Conservation (phyloP, 805 yeast genomes). For the Monosporozyma aquatica region DNA sequence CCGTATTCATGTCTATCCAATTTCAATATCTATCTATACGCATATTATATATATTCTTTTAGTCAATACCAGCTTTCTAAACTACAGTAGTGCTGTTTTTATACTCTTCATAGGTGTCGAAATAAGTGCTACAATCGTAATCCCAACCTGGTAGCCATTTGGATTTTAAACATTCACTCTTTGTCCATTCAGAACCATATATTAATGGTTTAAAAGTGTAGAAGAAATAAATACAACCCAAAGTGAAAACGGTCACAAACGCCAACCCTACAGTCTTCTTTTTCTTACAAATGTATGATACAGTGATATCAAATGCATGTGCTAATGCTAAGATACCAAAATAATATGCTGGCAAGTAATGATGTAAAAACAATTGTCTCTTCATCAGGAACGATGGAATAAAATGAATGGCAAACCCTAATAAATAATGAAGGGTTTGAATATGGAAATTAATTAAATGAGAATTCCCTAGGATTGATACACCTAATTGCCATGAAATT, state of each 20-base stretch:
- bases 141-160: conserved; percentile 71
- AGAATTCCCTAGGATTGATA: conserved; percentile 40
- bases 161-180: conserved; percentile 50
- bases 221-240: conserved; percentile 46
- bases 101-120: conserved; percentile 20
- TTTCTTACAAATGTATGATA: conserved; percentile 34
- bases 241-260: conserved; percentile 40
- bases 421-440: conserved; percentile 49
- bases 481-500: conserved; percentile 59
- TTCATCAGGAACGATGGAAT: conserved; percentile 79
- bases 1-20: too few relatives aligned
- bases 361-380: conserved; percentile 88
- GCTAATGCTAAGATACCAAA: conserved; percentile 74
- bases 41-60: neutral
- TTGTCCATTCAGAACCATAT: conserved; percentile 77
- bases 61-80: neutral
- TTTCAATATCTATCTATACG: too few relatives aligned
- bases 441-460: conserved; percentile 56
- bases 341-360: conserved; percentile 85
- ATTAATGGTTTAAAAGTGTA: conserved; percentile 59
- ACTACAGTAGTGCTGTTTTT: conserved; percentile 11
- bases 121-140: conserved; percentile 63
- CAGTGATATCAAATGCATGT: conserved; percentile 51
- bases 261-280: conserved; percentile 39
- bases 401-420: conserved; percentile 68